phyloP scores from a whole-genome alignment of 1,284 basidiomycete genomes.

The Moesziomyces globuligerus region DNA sequence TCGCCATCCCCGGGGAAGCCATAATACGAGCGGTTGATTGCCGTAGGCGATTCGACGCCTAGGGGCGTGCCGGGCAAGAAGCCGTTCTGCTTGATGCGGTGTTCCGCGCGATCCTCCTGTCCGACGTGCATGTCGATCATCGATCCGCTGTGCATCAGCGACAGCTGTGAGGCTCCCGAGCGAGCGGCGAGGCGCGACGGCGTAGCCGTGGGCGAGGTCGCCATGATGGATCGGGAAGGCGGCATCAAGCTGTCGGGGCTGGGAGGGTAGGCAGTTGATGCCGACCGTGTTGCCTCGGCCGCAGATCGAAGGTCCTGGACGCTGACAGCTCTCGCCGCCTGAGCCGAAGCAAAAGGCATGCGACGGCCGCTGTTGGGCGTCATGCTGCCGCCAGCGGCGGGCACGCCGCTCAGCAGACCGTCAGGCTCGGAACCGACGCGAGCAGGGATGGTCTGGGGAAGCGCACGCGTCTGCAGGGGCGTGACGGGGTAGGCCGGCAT shows the following conservation, averaged over 20 bases:
- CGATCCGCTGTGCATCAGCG: slow-evolving; percentile 66
- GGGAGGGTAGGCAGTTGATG: slow-evolving; percentile 23
- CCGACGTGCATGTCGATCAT: slow-evolving; percentile 70
- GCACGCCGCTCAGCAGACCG: slow-evolving; percentile 4
- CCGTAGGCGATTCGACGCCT: slow-evolving; percentile 35
- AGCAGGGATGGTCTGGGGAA: slow-evolving; percentile 11
- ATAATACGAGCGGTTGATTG: slow-evolving; percentile 48
- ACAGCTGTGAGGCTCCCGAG: slow-evolving; percentile 54
- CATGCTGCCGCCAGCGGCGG: slow-evolving; percentile 2
- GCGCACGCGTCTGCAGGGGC: slow-evolving; percentile 25
- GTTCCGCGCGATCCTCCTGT: slow-evolving; percentile 53
- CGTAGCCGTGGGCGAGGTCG: slow-evolving; percentile 41
- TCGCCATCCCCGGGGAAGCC: slow-evolving; percentile 58
- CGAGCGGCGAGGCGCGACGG: slow-evolving; percentile 34
- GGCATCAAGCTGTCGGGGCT: slow-evolving; percentile 53
- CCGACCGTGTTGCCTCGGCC: slow-evolving; percentile 31
- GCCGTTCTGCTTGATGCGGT: slow-evolving; percentile 53
- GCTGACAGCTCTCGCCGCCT: slow-evolving; percentile 50
- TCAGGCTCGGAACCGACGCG: slow-evolving; percentile 26
- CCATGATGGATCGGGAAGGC: slow-evolving; percentile 53
- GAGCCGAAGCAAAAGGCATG: slow-evolving; percentile 18
- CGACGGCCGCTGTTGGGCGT: slow-evolving; percentile 28
- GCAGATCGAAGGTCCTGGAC: slow-evolving; percentile 49
- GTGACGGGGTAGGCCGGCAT: slow-evolving; percentile 17
- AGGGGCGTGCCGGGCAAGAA: slow-evolving; percentile 50